Percentiles rank a stretch among this genome's conserved stretches.
phyloP scores from a whole-genome alignment of 140 eudicot species.

The Stevia rebaudiana region DNA sequence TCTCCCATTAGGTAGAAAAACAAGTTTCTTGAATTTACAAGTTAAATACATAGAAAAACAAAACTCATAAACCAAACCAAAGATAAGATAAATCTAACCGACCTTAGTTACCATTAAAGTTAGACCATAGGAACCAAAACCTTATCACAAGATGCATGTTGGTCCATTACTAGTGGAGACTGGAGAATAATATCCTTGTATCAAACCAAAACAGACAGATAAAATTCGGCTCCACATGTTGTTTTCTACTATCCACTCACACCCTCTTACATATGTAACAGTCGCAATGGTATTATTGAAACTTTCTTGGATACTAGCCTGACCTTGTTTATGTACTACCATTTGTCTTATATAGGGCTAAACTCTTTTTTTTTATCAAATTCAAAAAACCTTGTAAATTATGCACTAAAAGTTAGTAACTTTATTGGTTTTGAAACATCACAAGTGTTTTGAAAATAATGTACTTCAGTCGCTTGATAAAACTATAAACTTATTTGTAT shows the following conservation, averaged over 20 bases:
- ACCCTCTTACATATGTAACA: too few relatives aligned
- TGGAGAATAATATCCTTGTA: constrained; percentile 11
- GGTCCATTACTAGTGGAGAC: constrained; percentile 14
- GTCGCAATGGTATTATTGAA: too few relatives aligned
- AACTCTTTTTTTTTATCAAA: not conserved
- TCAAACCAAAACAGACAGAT: constrained; percentile 17
- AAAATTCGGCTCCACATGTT: constrained; percentile 18
- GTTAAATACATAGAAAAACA: too few relatives aligned
- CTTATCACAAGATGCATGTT: not conserved
- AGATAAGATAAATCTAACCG: not conserved
- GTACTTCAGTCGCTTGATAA: constrained; percentile 11
- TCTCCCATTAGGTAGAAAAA: too few relatives aligned
- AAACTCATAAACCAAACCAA: not conserved
- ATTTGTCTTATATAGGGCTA: constrained; percentile 5
- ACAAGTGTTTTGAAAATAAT: not conserved
- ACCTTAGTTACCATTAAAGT: not conserved
- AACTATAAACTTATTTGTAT: constrained; percentile 5
- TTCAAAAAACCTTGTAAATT: not conserved
- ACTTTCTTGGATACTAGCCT: too few relatives aligned
- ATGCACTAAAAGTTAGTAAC: not conserved
- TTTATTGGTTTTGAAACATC: constrained; percentile 1
- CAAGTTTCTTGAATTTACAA: too few relatives aligned
- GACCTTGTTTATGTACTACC: constrained; percentile 26
- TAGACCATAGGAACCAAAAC: not conserved
- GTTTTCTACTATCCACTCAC: too few relatives aligned